Evolutionary conservation across 148 eudicot species (phyloP).

Genomic region (Rhododendron henanense): DNA sequence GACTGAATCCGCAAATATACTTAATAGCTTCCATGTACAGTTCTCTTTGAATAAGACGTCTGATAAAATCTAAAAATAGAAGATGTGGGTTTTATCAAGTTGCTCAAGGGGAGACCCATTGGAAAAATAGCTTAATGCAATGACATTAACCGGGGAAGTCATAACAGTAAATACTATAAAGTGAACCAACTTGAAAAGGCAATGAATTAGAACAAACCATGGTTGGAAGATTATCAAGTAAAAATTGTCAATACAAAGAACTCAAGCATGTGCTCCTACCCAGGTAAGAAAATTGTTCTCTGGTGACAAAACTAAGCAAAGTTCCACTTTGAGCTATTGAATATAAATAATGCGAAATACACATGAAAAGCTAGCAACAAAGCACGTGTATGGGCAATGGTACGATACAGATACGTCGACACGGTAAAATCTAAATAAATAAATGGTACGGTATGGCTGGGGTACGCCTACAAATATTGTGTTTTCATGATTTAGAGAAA

Average conservation of each 20-base stretch:
- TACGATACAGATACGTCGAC: not conserved
- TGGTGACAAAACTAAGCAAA: not conserved
- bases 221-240: not conserved
- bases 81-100: not conserved
- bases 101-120: not conserved
- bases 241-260: not conserved
- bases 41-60: conserved; percentile 15
- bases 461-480: not conserved
- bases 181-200: not conserved
- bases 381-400: not conserved
- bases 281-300: not conserved
- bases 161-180: not conserved
- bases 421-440: not conserved
- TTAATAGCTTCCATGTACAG: conserved; percentile 19
- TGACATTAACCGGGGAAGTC: not conserved
- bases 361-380: not conserved
- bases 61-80: conserved; percentile 13
- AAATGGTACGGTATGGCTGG: not conserved
- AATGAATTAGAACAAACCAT: not conserved
- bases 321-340: not conserved
- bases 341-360: not conserved
- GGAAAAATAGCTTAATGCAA: not conserved
- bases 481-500: not conserved
- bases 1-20: conserved; percentile 16
- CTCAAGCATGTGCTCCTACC: not conserved